Conservation (phyloP, 2,329 filamentous ascomycete genomes). For the Leptoxyphium fumago region DNA sequence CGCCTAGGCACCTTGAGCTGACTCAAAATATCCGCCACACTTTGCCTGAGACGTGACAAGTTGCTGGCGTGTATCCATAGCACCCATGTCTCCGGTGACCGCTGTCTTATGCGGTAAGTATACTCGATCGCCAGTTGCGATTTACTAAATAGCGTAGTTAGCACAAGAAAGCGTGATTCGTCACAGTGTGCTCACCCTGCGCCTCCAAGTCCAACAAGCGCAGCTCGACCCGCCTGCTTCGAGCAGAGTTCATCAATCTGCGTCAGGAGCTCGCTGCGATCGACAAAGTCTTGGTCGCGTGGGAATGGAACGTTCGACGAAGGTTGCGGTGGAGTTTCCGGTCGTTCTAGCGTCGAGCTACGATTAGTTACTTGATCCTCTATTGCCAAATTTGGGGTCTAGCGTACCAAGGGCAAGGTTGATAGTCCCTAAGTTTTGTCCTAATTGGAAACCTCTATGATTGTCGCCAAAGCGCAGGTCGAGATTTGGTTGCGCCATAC, state of each 20-base stretch:
- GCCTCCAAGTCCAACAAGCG: constrained; percentile 12
- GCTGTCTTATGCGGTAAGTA: constrained; percentile 2
- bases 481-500: no score
- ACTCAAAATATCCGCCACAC: constrained; percentile 6
- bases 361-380: no score
- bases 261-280: constrained; percentile 5
- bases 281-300: constrained; percentile 8
- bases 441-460: not conserved
- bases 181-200: constrained; percentile 12
- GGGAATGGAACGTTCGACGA: constrained; percentile 10
- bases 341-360: not conserved
- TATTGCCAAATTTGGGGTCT: no score
- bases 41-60: constrained; percentile 9
- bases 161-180: no score
- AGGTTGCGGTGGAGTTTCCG: constrained; percentile 1
- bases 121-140: constrained; percentile 16
- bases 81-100: constrained; percentile 8
- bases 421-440: not conserved
- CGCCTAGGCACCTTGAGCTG: constrained; percentile 4
- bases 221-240: constrained; percentile 3
- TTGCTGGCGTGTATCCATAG: constrained; percentile 14
- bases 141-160: constrained; percentile 9
- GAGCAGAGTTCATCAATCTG: constrained; percentile 5
- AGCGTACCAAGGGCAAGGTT: no score
- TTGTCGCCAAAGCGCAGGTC: no score